Percentiles rank a stretch among this genome's conserved stretches.
Evolutionary conservation across 495 filamentous ascomycete species (phyloP).

Genomic region (Chaetomium cochliodes): DNA sequence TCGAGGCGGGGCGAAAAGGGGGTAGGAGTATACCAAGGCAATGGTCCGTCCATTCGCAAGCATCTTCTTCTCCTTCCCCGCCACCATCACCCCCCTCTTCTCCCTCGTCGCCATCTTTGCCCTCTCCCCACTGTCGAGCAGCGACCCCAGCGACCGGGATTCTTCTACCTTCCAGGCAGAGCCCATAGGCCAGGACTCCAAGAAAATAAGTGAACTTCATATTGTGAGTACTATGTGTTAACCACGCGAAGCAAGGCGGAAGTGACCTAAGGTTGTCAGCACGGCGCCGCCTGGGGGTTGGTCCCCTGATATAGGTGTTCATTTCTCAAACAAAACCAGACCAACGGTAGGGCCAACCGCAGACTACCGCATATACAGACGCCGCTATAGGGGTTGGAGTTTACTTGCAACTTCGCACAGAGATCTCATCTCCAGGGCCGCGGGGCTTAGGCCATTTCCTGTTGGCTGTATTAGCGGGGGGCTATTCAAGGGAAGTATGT

Average conservation of each 20-base stretch:
- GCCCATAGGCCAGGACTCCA: background rate
- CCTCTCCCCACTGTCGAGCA: constrained; percentile 14
- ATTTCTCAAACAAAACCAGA: background rate
- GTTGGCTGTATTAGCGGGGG: constrained; percentile 7
- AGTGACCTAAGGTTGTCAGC: no score
- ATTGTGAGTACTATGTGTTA: no score
- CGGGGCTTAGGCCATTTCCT: background rate
- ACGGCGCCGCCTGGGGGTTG: no score
- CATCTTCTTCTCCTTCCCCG: constrained; percentile 1
- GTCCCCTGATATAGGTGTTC: no score
- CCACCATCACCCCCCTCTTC: background rate
- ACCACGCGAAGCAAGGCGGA: no score
- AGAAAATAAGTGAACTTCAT: constrained; percentile 21
- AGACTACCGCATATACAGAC: background rate
- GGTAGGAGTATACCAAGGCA: constrained; percentile 27
- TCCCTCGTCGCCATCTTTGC: constrained; percentile 7
- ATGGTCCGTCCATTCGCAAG: constrained; percentile 31
- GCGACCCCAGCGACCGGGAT: background rate
- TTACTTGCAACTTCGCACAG: background rate
- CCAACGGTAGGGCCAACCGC: background rate
- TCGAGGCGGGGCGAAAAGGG: no score
- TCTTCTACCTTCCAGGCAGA: constrained; percentile 7
- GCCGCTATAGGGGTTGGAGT: background rate
- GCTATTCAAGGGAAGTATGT: background rate
- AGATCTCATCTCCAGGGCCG: background rate